phyloP scores from a whole-genome alignment of 2,329 filamentous ascomycete genomes.

The Colletotrichum musicola region DNA sequence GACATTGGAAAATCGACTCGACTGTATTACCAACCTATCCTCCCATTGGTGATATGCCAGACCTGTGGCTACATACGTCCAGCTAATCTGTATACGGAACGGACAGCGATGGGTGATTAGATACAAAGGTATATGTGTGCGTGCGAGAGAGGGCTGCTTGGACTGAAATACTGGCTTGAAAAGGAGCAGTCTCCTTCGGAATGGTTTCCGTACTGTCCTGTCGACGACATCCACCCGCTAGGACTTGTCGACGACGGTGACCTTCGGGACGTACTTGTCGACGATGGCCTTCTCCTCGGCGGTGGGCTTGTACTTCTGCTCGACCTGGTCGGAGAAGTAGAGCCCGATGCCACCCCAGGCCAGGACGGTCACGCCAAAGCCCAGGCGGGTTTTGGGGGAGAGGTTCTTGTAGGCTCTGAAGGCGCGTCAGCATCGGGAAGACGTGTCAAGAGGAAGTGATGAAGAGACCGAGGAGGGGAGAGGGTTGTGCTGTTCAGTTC shows the following conservation, averaged over 20 bases:
- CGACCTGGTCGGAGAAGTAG: slow-evolving; percentile 78
- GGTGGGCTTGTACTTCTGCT: slow-evolving; percentile 78
- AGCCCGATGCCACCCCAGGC: slow-evolving; percentile 81
- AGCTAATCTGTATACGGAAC: too few relatives aligned
- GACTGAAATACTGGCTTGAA: too few relatives aligned
- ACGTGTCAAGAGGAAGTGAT: background rate
- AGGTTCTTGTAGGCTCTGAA: slow-evolving; percentile 78
- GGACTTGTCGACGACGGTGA: slow-evolving; percentile 69
- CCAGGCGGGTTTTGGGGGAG: slow-evolving; percentile 75
- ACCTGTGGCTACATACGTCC: too few relatives aligned
- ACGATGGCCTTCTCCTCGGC: slow-evolving; percentile 80
- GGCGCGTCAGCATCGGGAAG: background rate
- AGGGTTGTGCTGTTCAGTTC: background rate
- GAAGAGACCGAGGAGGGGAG: background rate
- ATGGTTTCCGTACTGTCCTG: too few relatives aligned
- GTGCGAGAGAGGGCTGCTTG: too few relatives aligned
- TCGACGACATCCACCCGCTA: background rate
- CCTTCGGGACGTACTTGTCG: slow-evolving; percentile 70
- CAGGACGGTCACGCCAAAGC: slow-evolving; percentile 80
- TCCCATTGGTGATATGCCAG: too few relatives aligned
- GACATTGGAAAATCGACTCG: slow-evolving; percentile 31
- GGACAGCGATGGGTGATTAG: too few relatives aligned
- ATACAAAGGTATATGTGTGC: too few relatives aligned
- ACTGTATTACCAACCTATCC: background rate
- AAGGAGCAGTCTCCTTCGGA: too few relatives aligned